Evolutionary conservation across 495 filamentous ascomycete genomes (phyloP), one percentile per base, ranked within the genome.

Genomic region (Neurospora sp.): DNA sequence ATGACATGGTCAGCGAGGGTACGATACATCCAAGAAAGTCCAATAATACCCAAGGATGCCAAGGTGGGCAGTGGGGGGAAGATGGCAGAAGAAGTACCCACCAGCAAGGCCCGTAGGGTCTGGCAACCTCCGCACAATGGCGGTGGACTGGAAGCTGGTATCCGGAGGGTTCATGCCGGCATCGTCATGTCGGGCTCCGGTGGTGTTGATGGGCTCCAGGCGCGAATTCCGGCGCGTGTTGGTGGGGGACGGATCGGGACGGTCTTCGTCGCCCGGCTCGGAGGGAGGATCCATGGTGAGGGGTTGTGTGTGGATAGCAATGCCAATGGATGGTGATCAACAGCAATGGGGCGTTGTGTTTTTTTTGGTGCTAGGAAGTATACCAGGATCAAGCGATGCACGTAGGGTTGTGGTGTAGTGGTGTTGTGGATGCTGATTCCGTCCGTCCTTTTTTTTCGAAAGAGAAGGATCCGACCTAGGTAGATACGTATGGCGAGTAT

Each of bases 121-220:
- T 66, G 83, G 79, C 76, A 83, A 78, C 73, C 84, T 84, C 73
- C 85, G 82, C 74, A 85, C 78, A 23, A 85, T 86, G 71, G 87
- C 87, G 6, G 82, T 82, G 31, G 84, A 84, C 74, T 84, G 85
- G 46, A 80, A 80, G 75, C 78, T 83, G 23, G 83, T 81, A 59
- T 83, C 82, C 74, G 77, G 76, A 66, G 54, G 54, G 54, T 66
- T 66, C 54, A 66, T 66, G 54, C 27, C 27, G 54, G 54, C 54
- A 35, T 66, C 54, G 14, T 66, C 54, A 35, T 66, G 54, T 35
- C 27, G 54, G 14, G 54, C 27, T n/a, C 75, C 74, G 20, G 76
- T 70, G 54, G 54, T 66, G 54, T 66, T 66, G 44, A 77, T 70
- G 71, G 75, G 69, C 39, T 78, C 75, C 70, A 75, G 77, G 71